Base-by-base conservation (phyloP, 164 flowering plant genomes). In the Magnolia kwangsiensis region DNA sequence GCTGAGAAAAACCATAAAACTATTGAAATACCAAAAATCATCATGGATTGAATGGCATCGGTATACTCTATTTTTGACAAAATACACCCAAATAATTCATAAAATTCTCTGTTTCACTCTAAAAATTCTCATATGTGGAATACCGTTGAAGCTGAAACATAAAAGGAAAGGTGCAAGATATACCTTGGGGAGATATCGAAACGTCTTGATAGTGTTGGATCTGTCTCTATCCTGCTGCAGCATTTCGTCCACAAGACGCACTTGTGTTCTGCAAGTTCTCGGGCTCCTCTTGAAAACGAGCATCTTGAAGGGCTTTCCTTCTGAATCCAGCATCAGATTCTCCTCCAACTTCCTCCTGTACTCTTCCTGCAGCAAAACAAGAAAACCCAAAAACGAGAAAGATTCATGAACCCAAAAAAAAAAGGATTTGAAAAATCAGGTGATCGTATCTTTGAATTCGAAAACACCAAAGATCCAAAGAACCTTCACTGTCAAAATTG, bases 261-360 rank as follows among this genome's bases (percentile, higher is more conserved):
- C 24, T 0, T 80, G 74, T 73, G 73, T 82, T 67, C 82, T 67
- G 18, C 74, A 78, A 1, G 87, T 79, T 84, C 83, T 85, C 0
- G 88, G 89, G 73, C 85, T 86, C 29, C 90, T 88, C 51, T 89
- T 83, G 81, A 89, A 87, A 69, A 84, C 86, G 75, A 89, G 27
- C 88, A 89, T 89, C 78, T 81, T 81, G 73, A 86, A 86, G 24
- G 90, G 90, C 73, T 82, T 86, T 68, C 90, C 90, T 69, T 82
- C 89, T 18, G 78, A 75, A 72, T 86, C 89, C 77, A 82, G 67
- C 11, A 70, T 77, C 72, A 87, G 74, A 72, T 76, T 80, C 71
- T 86, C 88, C 67, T 75, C 78, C 78, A 89, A 20, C 65, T 16
- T 85, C 76, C 73, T 63, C 63, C 80, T 16, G 68, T 86, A 87